phyloP scores from a whole-genome alignment of 495 filamentous ascomycete genomes.

The Haplographium delicatum region DNA sequence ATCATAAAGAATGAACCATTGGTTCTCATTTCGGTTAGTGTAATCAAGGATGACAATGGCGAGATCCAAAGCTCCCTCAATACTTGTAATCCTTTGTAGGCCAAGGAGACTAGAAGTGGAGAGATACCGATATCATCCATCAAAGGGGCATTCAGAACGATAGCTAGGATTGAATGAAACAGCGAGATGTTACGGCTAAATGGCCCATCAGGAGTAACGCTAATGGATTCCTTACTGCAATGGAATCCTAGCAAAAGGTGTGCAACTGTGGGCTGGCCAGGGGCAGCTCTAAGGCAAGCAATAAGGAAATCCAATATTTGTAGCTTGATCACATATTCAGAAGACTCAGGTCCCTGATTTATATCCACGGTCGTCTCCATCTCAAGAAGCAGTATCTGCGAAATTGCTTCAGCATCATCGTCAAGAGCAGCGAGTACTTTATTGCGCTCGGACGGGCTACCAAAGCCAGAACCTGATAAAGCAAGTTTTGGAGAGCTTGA shows the following conservation, averaged over 20 bases:
- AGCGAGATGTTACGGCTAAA: conserved; percentile 67
- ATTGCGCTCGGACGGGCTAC: conserved; percentile 55
- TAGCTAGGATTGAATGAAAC: conserved; percentile 70
- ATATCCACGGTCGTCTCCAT: conserved; percentile 60
- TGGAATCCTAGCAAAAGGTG: conserved; percentile 87
- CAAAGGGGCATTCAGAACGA: conserved; percentile 58
- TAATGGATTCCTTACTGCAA: conserved; percentile 61
- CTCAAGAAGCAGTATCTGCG: conserved; percentile 58
- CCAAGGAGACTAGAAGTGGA: conserved; percentile 68
- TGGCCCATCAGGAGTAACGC: conserved; percentile 53
- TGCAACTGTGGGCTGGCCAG: conserved; percentile 72
- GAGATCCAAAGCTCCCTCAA: conserved; percentile 78
- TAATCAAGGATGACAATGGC: conserved; percentile 67
- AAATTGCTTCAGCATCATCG: conserved; percentile 62
- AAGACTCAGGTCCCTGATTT: conserved; percentile 53
- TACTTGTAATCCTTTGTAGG: conserved; percentile 69
- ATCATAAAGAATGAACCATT: conserved; percentile 69
- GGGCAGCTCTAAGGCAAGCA: conserved; percentile 63
- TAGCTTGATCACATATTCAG: conserved; percentile 70
- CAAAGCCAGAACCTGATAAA: conserved; percentile 43
- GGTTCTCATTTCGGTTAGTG: conserved; percentile 69
- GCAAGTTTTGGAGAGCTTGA: conserved; percentile 73
- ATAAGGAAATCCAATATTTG: conserved; percentile 78
- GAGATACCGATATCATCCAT: conserved; percentile 54
- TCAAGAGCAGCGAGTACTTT: conserved; percentile 77